A percentile compares a stretch with the other conserved stretches of the same genome.
These are phyloP conservation scores for Fusarium sp. DNA, from an alignment of 2,329 filamentous ascomycete genomes.

Conservation along the genomic window DNA sequence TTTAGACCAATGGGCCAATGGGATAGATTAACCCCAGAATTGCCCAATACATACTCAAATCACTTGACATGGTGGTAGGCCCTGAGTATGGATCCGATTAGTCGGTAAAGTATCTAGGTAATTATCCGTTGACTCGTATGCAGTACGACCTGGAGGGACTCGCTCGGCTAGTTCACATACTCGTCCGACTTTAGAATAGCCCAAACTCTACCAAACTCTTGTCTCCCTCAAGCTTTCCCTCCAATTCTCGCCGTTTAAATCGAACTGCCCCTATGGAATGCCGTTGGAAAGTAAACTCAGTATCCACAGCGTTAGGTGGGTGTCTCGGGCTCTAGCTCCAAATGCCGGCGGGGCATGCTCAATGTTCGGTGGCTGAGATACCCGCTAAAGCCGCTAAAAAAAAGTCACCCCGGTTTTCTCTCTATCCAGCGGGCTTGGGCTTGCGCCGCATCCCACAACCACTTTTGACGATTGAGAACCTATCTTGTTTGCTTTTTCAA, in stretches of 20 bases:
- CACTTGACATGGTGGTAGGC: constrained; percentile 15
- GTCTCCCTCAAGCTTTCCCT: neutral
- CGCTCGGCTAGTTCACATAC: neutral
- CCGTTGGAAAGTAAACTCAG: constrained; percentile 18
- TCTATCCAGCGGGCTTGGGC: neutral
- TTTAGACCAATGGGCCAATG: constrained; percentile 6
- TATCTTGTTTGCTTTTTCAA: constrained; percentile 10
- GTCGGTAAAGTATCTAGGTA: constrained; percentile 1
- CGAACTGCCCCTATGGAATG: constrained; percentile 17
- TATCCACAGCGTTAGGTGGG: constrained; percentile 12
- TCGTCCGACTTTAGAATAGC: neutral
- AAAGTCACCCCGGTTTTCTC: constrained; percentile 32
- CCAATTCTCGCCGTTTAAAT: constrained; percentile 30
- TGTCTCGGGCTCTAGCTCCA: constrained; percentile 12
- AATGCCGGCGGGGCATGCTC: constrained; percentile 28
- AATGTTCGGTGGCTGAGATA: constrained; percentile 36
- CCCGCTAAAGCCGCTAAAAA: constrained; percentile 35
- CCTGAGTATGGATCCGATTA: constrained; percentile 4
- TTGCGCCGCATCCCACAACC: constrained; percentile 27
- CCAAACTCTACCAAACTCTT: constrained; percentile 7
- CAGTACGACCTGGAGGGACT: constrained; percentile 7
- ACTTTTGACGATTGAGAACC: constrained; percentile 22
- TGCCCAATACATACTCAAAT: constrained; percentile 3
- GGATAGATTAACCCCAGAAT: constrained; percentile 19
- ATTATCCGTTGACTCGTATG: neutral